Evolutionary conservation across 176 grass and related monocot genomes (phyloP).

Genomic region (Oropetium thomaeum): DNA sequence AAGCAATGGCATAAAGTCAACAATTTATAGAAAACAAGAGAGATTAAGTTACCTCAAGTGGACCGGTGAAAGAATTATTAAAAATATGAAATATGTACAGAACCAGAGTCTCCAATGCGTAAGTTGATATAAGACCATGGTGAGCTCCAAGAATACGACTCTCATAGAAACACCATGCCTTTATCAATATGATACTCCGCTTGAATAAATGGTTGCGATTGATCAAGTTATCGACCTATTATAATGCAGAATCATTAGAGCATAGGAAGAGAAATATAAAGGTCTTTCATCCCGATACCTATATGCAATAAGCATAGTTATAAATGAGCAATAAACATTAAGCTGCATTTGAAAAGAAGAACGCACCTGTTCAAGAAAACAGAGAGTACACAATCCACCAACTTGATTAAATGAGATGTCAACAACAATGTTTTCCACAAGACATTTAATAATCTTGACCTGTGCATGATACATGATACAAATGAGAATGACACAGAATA

Average conservation of each 20-base stretch:
- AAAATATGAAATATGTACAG: conserved; percentile 98
- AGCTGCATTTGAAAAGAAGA: conserved; percentile 20
- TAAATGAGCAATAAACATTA: conserved; percentile 8
- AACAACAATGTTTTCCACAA: conserved; percentile 96
- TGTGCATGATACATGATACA: conserved; percentile 45
- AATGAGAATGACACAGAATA: conserved; percentile 9
- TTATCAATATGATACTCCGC: conserved; percentile 95
- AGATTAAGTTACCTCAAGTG: conserved; percentile 73
- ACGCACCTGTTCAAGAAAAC: conserved; percentile 91
- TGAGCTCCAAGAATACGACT: conserved; percentile 98
- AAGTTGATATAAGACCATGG: conserved; percentile 99
- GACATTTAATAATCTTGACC: conserved; percentile 98
- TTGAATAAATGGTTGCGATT: conserved; percentile 84
- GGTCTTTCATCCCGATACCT: neutral
- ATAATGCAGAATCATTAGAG: conserved; percentile 37
- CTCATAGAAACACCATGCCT: conserved; percentile 98
- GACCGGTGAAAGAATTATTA: conserved; percentile 82
- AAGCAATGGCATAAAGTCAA: conserved; percentile 18
- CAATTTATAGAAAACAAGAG: conserved; percentile 20
- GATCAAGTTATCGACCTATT: conserved; percentile 73
- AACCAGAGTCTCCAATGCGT: conserved; percentile 94
- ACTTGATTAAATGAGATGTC: conserved; percentile 99
- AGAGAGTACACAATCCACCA: conserved; percentile 93
- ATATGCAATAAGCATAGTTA: conserved; percentile 19
- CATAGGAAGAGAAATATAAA: conserved; percentile 34